Evolutionary conservation across 1,139 yeast genomes (phyloP).

Genomic region (Yamadazyma membranifaciens): DNA sequence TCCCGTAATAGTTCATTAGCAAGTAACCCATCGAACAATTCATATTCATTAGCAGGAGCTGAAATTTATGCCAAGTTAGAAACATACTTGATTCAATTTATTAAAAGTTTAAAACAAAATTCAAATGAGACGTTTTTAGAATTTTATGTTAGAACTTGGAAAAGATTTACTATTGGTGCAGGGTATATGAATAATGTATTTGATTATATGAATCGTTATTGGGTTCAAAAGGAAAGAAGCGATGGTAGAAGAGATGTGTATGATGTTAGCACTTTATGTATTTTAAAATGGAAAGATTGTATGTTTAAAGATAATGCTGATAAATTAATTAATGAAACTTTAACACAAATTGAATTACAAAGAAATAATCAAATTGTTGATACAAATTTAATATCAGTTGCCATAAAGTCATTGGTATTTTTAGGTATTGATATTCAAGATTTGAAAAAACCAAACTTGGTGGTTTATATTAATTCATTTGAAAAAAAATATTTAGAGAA

Average conservation of each 20-base stretch:
- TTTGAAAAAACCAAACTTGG: conserved; percentile 77
- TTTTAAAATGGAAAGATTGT: conserved; percentile 84
- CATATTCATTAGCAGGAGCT: conserved; percentile 72
- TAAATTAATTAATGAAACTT: conserved; percentile 63
- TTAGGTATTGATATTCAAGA: conserved; percentile 79
- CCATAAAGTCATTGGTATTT: conserved; percentile 79
- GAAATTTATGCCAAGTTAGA: conserved; percentile 79
- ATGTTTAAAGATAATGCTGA: conserved; percentile 70
- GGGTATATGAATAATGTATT: conserved; percentile 89
- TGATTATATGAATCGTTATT: conserved; percentile 93
- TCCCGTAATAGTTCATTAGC: conserved; percentile 41
- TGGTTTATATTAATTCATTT: conserved; percentile 77
- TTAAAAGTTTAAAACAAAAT: conserved; percentile 48
- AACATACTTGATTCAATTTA: conserved; percentile 61
- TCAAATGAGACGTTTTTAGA: conserved; percentile 71
- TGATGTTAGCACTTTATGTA: conserved; percentile 85
- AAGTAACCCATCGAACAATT: conserved; percentile 23
- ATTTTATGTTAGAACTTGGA: conserved; percentile 88
- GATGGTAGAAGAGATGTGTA: conserved; percentile 91
- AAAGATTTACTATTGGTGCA: conserved; percentile 87
- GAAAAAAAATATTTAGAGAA: conserved; percentile 73
- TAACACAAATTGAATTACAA: conserved; percentile 73
- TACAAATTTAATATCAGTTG: conserved; percentile 63
- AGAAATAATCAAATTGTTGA: conserved; percentile 78
- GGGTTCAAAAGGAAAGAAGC: conserved; percentile 96